Percentiles rank a stretch among this genome's conserved stretches.
These are phyloP conservation scores for Phycomyces blakesleeanus DNA, from an alignment of 192 early-diverging fungal species.

Conservation along the genomic window DNA sequence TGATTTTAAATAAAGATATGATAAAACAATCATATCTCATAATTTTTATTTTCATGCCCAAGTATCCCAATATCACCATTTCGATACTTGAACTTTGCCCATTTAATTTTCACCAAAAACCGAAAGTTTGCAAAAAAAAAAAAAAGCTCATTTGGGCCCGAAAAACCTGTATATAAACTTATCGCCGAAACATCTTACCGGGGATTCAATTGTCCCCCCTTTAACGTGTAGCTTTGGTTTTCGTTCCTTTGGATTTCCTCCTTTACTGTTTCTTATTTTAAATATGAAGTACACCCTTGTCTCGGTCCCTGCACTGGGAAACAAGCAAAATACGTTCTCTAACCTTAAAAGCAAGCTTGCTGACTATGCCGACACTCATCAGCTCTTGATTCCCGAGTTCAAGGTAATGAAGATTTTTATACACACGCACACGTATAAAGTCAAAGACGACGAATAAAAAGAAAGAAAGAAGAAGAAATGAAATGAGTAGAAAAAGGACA, in stretches of 20 bases:
- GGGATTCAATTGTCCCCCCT: constrained; percentile 2
- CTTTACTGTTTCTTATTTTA: constrained; percentile 14
- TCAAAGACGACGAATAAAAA: neutral
- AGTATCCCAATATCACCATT: too few species aligned
- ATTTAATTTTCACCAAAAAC: too few species aligned
- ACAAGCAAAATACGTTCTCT: constrained; percentile 55
- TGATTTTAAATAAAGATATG: too few species aligned
- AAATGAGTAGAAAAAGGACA: neutral
- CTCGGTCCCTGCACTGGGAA: constrained; percentile 86
- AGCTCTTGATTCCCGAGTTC: constrained; percentile 86
- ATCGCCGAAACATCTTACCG: too few species aligned
- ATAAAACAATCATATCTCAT: too few species aligned
- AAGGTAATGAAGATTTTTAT: constrained; percentile 53
- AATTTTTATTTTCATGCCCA: too few species aligned
- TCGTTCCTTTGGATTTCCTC: neutral
- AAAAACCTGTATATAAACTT: too few species aligned
- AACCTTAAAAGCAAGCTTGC: constrained; percentile 75
- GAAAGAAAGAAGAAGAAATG: neutral
- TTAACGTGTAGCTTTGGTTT: neutral
- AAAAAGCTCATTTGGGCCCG: too few species aligned
- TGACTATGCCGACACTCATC: constrained; percentile 79
- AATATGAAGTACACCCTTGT: constrained; percentile 61
- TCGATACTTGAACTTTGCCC: too few species aligned
- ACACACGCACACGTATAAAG: neutral
- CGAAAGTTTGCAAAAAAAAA: too few species aligned